Conservation (phyloP, 495 filamentous ascomycete species). For the Talaromyces thailandensis region DNA sequence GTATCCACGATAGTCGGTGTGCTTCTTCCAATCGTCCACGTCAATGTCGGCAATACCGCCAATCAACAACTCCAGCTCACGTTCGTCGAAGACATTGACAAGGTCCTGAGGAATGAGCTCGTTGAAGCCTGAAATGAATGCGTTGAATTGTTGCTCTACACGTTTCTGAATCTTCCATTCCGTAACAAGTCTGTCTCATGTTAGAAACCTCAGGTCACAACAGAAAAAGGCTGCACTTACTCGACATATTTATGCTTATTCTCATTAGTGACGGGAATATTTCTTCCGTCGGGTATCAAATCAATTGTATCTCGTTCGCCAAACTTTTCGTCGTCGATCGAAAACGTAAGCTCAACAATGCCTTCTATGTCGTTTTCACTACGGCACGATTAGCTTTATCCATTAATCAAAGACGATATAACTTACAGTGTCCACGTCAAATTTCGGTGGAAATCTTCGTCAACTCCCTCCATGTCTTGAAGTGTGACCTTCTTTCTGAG, state of each 20-base stretch:
- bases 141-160: constrained; percentile 95
- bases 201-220: constrained; percentile 4
- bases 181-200: constrained; percentile 61
- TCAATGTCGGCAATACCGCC: constrained; percentile 99
- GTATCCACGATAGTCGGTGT: constrained; percentile 99
- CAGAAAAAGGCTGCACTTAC: constrained; percentile 36
- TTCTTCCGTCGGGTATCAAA: constrained; percentile 78
- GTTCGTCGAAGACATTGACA: constrained; percentile 97
- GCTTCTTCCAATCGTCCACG: constrained; percentile 99
- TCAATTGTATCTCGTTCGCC: constrained; percentile 88
- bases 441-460: constrained; percentile 92
- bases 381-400: constrained; percentile 12
- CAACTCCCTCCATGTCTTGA: constrained; percentile 97
- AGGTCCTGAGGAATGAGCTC: constrained; percentile 94
- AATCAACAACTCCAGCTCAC: constrained; percentile 92
- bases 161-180: constrained; percentile 99
- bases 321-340: constrained; percentile 94
- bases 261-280: constrained; percentile 93
- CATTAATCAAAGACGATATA: not conserved
- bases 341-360: constrained; percentile 88
- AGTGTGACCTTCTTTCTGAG: constrained; percentile 84
- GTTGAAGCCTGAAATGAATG: constrained; percentile 94
- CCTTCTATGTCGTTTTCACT: constrained; percentile 92
- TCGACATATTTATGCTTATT: constrained; percentile 96
- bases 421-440: constrained; percentile 85